Evolutionary conservation across 306 rosid species (phyloP).

Genomic region (Vachellia collinsii): DNA sequence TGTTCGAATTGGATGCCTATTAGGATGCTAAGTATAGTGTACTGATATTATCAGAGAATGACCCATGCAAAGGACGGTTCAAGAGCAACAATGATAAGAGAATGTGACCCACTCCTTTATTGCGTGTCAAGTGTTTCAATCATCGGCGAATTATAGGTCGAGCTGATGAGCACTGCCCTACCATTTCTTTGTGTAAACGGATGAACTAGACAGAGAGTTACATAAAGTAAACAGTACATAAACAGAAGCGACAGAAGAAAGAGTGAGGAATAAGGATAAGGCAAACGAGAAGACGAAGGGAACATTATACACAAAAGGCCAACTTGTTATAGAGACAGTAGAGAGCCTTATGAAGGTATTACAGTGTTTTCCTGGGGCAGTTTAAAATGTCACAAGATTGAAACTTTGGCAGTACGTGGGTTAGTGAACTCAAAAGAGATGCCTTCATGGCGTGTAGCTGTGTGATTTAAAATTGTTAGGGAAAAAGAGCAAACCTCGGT

Average conservation of each 20-base stretch:
- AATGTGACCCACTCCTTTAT: constrained; percentile 24
- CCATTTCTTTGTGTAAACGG: not conserved
- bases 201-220: not conserved
- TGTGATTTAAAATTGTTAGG: not conserved
- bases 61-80: not conserved
- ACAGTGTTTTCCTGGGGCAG: not conserved
- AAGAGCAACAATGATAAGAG: not conserved
- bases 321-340: not conserved
- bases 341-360: not conserved
- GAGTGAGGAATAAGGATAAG: not conserved
- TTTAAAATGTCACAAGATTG: not conserved
- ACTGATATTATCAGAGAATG: not conserved
- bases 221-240: no score
- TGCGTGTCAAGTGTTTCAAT: not conserved
- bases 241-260: not conserved
- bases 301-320: not conserved
- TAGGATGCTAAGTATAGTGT: not conserved
- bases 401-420: not conserved
- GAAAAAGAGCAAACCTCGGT: no score
- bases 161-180: not conserved
- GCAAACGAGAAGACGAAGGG: not conserved
- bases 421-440: not conserved
- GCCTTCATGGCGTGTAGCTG: not conserved
- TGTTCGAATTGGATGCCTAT: not conserved
- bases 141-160: not conserved